Conservation (phyloP, 75 land plant genomes). For the Isoetes taiwanensis region DNA sequence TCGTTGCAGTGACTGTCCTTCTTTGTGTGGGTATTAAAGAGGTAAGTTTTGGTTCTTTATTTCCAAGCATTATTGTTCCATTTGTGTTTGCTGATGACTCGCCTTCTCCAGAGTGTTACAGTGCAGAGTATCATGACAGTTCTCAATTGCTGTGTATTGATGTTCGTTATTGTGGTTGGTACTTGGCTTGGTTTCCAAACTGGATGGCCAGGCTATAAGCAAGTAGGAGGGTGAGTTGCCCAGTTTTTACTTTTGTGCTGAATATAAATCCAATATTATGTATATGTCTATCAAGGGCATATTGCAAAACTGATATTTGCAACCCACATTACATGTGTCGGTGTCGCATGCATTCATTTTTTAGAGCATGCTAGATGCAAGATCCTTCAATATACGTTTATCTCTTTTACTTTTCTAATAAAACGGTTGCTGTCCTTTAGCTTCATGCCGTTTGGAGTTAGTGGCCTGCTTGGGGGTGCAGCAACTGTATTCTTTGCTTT, state of each 20-base stretch:
- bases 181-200: constrained; percentile 60
- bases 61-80: not conserved
- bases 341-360: too few species aligned
- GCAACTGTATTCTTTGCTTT: constrained; percentile 97
- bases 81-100: not conserved
- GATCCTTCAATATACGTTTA: not conserved
- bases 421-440: constrained; percentile 21
- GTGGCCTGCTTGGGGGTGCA: constrained; percentile 94
- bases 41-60: constrained; percentile 25
- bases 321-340: too few species aligned
- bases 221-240: constrained; percentile 45
- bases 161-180: constrained; percentile 83
- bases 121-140: constrained; percentile 61
- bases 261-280: too few species aligned
- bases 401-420: not conserved
- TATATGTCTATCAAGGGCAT: too few species aligned
- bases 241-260: not conserved
- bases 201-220: constrained; percentile 83
- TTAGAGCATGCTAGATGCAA: too few species aligned
- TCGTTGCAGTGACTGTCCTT: constrained; percentile 54
- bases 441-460: constrained; percentile 79
- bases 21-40: constrained; percentile 88
- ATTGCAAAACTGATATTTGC: too few species aligned
- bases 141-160: constrained; percentile 62
- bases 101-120: constrained; percentile 50